Base-by-base conservation (phyloP, 2,329 filamentous ascomycete species). In the Leptoxyphium fumago region DNA sequence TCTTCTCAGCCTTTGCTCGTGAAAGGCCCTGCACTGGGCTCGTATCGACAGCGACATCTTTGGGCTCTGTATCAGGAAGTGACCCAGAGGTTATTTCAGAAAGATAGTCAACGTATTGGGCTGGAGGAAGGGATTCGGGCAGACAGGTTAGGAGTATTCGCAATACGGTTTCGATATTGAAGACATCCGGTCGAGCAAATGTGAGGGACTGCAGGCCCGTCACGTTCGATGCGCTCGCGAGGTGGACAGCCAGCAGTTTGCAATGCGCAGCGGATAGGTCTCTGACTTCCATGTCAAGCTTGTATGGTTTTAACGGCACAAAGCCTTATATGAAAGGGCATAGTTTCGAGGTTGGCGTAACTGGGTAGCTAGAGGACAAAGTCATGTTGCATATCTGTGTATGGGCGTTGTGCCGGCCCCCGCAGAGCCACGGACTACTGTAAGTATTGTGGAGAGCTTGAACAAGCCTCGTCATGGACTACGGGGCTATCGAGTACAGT, bases 71-170 rank as follows among this genome's bases (percentile, higher is more conserved):
- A 34, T 61, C 55, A 26, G 65, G 60, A 36, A 73, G 65, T 15
- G 70, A 61, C 42, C 66, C 67, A 4, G 65, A 64, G 36, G 67
- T 69, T 47, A 87, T 64, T 43, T 77, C 71, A 52, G 73, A 62
- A 14, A 87, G 56, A 42, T 84, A 73, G 11, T 66, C 65, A 14
- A 75, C 66, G 57, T 88, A 88, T 39, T 68, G 59, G n/a, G 63
- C 63, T 5, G 84, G 77, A 5, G 74, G 73, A 5, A 77, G 57
- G 38, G 74, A 80, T 61, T 89, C 84, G 21, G 86, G 85, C 1
- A 93, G 70, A 57, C 81, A 84, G 15, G 80, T 84, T 39, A 93
- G 71, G 17, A 93, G 64, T 43, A 91, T 78, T 39, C 81, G 78
- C 46, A 91, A 69, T 18, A 84, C 59, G 11, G 86, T 65, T 45